Percentiles rank a stretch among this genome's conserved stretches.
These are phyloP conservation scores for Trichoderma citrinoviride DNA, from an alignment of 2,329 filamentous ascomycete species.

Conservation along the genomic window DNA sequence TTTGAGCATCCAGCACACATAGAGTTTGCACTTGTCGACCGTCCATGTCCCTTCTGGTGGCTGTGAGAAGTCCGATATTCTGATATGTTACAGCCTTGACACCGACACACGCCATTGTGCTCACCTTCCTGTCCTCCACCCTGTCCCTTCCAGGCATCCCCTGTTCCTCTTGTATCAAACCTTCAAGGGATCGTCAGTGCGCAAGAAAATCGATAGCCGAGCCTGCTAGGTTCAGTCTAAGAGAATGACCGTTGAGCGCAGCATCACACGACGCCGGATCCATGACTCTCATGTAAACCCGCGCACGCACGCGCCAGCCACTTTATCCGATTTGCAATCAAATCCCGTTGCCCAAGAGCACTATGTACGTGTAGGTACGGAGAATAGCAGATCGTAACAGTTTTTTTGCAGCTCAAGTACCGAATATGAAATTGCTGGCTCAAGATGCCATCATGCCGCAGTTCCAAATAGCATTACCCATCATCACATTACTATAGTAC, in stretches of 20 bases:
- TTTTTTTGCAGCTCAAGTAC: too few species aligned
- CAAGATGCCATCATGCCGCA: neutral
- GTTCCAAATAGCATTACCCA: neutral
- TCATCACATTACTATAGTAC: neutral
- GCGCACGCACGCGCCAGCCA: too few species aligned
- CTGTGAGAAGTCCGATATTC: neutral
- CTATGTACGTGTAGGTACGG: too few species aligned
- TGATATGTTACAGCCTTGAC: neutral
- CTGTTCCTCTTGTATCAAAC: neutral
- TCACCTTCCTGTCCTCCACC: neutral
- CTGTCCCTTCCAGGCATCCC: neutral
- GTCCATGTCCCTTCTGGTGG: neutral
- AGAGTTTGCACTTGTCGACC: conserved; percentile 2
- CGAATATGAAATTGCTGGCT: too few species aligned
- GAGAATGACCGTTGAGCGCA: neutral
- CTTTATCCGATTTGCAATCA: too few species aligned
- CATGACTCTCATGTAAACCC: neutral
- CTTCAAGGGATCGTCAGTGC: neutral
- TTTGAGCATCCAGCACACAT: neutral
- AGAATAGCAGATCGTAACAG: too few species aligned
- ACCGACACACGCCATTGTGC: neutral
- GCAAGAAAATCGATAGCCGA: neutral
- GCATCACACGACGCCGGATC: neutral
- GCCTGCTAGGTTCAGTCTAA: neutral
- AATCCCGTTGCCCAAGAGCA: too few species aligned